Percentiles rank a stretch among this genome's conserved stretches.
These are phyloP conservation scores for Akanthomyces uredinophilus DNA, from an alignment of 2,329 filamentous ascomycete genomes.

Conservation along the genomic window DNA sequence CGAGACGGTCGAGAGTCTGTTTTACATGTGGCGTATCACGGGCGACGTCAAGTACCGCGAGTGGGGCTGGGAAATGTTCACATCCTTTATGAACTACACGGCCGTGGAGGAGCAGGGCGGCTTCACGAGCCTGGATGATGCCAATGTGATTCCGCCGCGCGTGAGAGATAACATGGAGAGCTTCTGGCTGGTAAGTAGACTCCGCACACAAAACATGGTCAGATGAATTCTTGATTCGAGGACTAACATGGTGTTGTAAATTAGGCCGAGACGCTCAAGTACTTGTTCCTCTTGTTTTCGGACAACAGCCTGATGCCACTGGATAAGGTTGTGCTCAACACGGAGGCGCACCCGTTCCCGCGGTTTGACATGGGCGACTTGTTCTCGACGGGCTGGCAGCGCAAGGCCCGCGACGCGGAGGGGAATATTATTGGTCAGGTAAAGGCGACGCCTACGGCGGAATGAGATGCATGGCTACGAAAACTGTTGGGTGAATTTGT, in stretches of 20 bases:
- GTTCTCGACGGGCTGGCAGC: slow-evolving; percentile 76
- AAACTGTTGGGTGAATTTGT: not conserved
- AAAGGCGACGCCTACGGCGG: not conserved
- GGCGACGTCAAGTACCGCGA: slow-evolving; percentile 82
- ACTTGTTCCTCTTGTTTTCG: slow-evolving; percentile 93
- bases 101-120: slow-evolving; percentile 71
- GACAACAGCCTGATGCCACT: slow-evolving; percentile 76
- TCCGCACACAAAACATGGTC: not conserved
- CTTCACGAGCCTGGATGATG: slow-evolving; percentile 76
- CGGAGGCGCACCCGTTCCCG: slow-evolving; percentile 87
- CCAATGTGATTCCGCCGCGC: slow-evolving; percentile 63
- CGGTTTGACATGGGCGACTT: slow-evolving; percentile 74
- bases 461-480: not conserved
- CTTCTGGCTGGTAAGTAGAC: slow-evolving; percentile 79
- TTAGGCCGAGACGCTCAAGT: slow-evolving; percentile 93
- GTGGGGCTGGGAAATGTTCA: slow-evolving; percentile 99
- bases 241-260: slow-evolving; percentile 17
- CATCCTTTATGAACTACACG: slow-evolving; percentile 81
- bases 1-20: slow-evolving; percentile 91
- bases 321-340: slow-evolving; percentile 88
- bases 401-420: slow-evolving; percentile 54
- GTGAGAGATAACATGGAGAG: slow-evolving; percentile 93
- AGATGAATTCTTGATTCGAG: too few species aligned
- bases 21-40: slow-evolving; percentile 99
- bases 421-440: slow-evolving; percentile 31